phyloP scores from a whole-genome alignment of 1,139 yeast genomes.

The Yamadazyma songkhlaensis region DNA sequence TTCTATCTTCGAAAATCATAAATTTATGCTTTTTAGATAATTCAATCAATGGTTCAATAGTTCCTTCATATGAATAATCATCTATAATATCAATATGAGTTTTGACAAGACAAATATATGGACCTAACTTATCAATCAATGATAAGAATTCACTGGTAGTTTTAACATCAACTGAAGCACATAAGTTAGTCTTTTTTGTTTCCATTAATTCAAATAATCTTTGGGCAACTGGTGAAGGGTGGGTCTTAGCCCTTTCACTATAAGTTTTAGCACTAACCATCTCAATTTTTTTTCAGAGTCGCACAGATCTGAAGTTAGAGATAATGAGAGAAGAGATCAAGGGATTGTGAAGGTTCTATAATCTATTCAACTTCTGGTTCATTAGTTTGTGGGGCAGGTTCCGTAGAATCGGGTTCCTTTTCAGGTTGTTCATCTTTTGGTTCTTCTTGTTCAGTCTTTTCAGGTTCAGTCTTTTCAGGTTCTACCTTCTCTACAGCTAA shows the following conservation, averaged over 20 bases:
- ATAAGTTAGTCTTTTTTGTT: slow-evolving; percentile 76
- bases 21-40: slow-evolving; percentile 77
- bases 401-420: too few relatives aligned
- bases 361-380: background rate
- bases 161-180: slow-evolving; percentile 94
- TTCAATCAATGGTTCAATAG: slow-evolving; percentile 68
- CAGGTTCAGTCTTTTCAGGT: slow-evolving; percentile 2
- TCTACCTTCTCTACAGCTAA: slow-evolving; percentile 19
- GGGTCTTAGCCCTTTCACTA: slow-evolving; percentile 65
- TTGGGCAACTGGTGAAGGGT: slow-evolving; percentile 75
- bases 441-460: background rate
- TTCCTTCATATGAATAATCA: slow-evolving; percentile 79
- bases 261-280: slow-evolving; percentile 36
- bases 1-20: slow-evolving; percentile 91
- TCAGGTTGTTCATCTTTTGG: background rate
- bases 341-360: too few relatives aligned
- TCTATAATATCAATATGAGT: slow-evolving; percentile 92
- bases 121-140: slow-evolving; percentile 80
- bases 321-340: too few relatives aligned
- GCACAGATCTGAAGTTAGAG: too few relatives aligned
- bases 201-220: slow-evolving; percentile 76
- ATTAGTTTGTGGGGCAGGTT: background rate
- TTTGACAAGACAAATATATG: slow-evolving; percentile 86
- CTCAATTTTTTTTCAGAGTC: too few relatives aligned
- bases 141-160: slow-evolving; percentile 70